A percentile compares a stretch with the other conserved stretches of the same genome.
Conservation (phyloP, 306 rosid species). For the Dicorynia guianensis region DNA sequence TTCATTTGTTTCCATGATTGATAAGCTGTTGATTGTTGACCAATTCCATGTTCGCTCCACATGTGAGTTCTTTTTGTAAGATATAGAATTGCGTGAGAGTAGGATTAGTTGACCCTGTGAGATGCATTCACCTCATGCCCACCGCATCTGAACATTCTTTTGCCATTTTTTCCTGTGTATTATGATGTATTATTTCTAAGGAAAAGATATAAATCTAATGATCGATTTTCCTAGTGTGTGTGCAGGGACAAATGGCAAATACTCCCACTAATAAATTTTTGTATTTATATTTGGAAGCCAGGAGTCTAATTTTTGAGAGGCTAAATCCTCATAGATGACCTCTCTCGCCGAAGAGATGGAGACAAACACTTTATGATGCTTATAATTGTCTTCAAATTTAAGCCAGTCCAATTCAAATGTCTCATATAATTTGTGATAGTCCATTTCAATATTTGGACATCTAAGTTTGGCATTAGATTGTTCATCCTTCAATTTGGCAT, state of each 20-base stretch:
- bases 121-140: constrained; percentile 47
- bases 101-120: constrained; percentile 72
- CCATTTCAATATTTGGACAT: too few species aligned
- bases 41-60: constrained; percentile 39
- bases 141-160: constrained; percentile 41
- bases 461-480: too few species aligned
- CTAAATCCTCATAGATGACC: not conserved
- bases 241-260: not conserved
- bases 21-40: constrained; percentile 38
- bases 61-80: constrained; percentile 60
- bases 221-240: constrained; percentile 14
- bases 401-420: not conserved
- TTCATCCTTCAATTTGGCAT: too few species aligned
- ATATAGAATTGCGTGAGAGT: constrained; percentile 55
- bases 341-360: not conserved
- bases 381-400: constrained; percentile 5
- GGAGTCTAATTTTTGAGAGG: not conserved
- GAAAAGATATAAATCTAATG: constrained; percentile 47
- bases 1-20: constrained; percentile 49
- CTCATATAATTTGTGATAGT: too few species aligned
- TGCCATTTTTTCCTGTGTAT: constrained; percentile 56
- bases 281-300: too few species aligned
- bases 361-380: not conserved
- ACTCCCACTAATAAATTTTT: not conserved
- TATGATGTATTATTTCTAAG: constrained; percentile 43